Conservation (phyloP, 352 stramenopile species). For the Phytophthora litchii region DNA sequence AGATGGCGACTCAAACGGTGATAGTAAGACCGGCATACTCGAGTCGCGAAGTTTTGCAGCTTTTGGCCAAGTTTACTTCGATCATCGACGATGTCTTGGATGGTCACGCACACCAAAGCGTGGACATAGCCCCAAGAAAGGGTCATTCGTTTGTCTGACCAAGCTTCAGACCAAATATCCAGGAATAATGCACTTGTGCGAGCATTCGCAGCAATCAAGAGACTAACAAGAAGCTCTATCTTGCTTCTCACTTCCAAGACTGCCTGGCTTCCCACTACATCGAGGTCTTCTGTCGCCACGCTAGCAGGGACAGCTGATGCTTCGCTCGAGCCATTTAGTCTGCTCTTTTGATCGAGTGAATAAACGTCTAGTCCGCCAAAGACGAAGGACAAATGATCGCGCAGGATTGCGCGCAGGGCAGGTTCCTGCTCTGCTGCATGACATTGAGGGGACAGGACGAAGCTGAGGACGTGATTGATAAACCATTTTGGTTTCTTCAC, state of each 20-base stretch:
- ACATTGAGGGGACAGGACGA: constrained; percentile 47
- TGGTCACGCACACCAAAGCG: constrained; percentile 32
- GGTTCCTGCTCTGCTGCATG: constrained; percentile 32
- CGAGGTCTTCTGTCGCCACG: constrained; percentile 17
- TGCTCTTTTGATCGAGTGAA: constrained; percentile 16
- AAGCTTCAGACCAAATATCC: constrained; percentile 50
- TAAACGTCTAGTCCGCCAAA: constrained; percentile 43
- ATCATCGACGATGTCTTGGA: constrained; percentile 25
- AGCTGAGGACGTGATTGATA: constrained; percentile 61
- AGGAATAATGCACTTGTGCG: constrained; percentile 45
- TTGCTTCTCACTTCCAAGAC: constrained; percentile 28
- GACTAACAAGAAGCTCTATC: constrained; percentile 27
- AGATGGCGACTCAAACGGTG: constrained; percentile 13
- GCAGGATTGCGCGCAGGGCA: constrained; percentile 42
- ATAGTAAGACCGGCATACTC: constrained; percentile 33
- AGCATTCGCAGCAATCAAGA: constrained; percentile 24
- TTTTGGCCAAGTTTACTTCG: constrained; percentile 27
- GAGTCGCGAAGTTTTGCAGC: constrained; percentile 25
- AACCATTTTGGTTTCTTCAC: constrained; percentile 83
- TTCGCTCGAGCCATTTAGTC: constrained; percentile 29
- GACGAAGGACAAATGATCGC: constrained; percentile 52
- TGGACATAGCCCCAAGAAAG: constrained; percentile 58
- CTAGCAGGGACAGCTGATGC: constrained; percentile 1
- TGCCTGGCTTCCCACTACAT: constrained; percentile 31
- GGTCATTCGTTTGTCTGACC: constrained; percentile 33